Base-by-base conservation (phyloP, 2,329 filamentous ascomycete species). In the Claviceps pusilla region DNA sequence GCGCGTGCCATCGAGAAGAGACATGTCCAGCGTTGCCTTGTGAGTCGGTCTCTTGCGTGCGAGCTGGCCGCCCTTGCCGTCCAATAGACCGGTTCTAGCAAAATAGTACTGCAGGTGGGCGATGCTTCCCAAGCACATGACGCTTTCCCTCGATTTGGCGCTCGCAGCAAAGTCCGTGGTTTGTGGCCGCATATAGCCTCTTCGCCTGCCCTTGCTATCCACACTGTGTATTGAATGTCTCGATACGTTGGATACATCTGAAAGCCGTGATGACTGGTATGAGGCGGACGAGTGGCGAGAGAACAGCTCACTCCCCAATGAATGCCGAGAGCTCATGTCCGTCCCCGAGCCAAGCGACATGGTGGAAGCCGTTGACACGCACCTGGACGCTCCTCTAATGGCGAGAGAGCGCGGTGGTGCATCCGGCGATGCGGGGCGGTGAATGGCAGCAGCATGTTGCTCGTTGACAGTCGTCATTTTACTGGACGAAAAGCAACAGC, bases 81-180 rank as follows among this genome's bases (percentile, higher is more conserved):
- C 93, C 51, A 98, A 73, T 59, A 98, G 72, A 6, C 93, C 93
- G 0, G 93, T 98, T 56, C 93, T 79, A 41, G 93, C 91, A 72
- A 98, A 98, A 71, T 97, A 98, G 71, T 97, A 95, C 69, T 98
- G 93, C 64, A 98, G 75, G 72, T 98, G 93, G 54, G 90, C 89
- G 63, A 98, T 98, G 69, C 90, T 96, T 54, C 93, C 93, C 58
- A 98, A 72, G 65, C 89, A 95, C 80, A 97, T 85, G 59, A 98
- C 93, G 66, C 90, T 96, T 68, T 98, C 91, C 58, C 93, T 79
- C 51, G 89, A 89, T 65, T 83, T 83, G 49, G 93, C 93, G 55
- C 90, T 96, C 56, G 87, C 86, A 31, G 93, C 88, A 68, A 97
- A 98, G 63, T 89, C 80, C 52, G 87, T 94, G 53, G 84, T 87